phyloP scores from a whole-genome alignment of 1,284 basidiomycete genomes.

The Taiwanofungus camphoratus region DNA sequence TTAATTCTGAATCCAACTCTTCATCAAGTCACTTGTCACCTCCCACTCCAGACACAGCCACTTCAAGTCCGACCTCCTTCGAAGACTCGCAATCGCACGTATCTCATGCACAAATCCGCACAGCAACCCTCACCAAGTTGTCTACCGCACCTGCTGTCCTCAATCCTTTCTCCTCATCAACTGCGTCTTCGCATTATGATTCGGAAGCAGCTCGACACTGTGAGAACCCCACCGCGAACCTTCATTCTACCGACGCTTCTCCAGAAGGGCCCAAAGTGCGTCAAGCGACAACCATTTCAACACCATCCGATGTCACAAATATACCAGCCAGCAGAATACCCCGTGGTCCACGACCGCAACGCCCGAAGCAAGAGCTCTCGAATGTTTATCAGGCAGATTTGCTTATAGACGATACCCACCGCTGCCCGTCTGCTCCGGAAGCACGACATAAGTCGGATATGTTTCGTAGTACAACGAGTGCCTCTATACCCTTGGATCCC shows the following conservation, averaged over 20 bases:
- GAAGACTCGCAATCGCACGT: conserved; percentile 18
- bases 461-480: too few species aligned
- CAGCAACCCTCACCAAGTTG: conserved; percentile 22
- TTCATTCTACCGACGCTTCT: too few species aligned
- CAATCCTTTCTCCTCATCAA: conserved; percentile 17
- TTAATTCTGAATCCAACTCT: conserved; percentile 2
- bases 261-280: too few species aligned
- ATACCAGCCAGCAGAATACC: conserved; percentile 17
- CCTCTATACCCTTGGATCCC: too few species aligned
- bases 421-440: too few species aligned
- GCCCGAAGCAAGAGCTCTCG: background rate
- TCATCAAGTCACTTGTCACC: conserved; percentile 1
- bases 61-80: conserved; percentile 16
- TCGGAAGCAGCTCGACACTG: background rate
- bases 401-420: too few species aligned
- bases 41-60: conserved; percentile 10
- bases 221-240: background rate
- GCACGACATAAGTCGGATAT: too few species aligned
- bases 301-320: background rate
- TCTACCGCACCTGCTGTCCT: conserved; percentile 16
- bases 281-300: background rate
- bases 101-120: conserved; percentile 22
- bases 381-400: too few species aligned
- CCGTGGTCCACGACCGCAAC: conserved; percentile 21
- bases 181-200: conserved; percentile 14